Conservation (phyloP, 2,329 filamentous ascomycete species). For the Ophiocordyceps camponoti-saundersi region DNA sequence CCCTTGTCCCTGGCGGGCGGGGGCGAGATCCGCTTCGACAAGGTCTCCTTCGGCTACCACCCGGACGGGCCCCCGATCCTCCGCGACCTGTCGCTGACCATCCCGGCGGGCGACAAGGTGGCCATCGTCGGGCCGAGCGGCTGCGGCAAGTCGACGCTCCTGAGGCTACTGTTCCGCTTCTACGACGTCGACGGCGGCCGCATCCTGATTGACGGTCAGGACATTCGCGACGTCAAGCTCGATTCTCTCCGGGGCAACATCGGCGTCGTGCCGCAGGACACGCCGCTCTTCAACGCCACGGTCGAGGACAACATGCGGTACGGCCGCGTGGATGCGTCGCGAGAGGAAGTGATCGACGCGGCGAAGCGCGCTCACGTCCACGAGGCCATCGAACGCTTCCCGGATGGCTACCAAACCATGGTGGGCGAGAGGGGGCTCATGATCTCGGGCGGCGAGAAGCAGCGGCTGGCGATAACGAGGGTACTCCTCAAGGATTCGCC, state of each 20-base stretch:
- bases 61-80: conserved; percentile 65
- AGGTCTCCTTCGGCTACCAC: conserved; percentile 88
- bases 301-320: conserved; percentile 94
- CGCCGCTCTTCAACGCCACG: conserved; percentile 90
- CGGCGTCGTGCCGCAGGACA: conserved; percentile 93
- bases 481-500: conserved; percentile 80
- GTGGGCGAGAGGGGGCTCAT: conserved; percentile 92
- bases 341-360: conserved; percentile 57
- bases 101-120: conserved; percentile 90
- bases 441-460: conserved; percentile 92
- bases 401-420: conserved; percentile 77
- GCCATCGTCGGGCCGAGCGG: conserved; percentile 90
- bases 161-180: conserved; percentile 81
- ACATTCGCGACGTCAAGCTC: conserved; percentile 66
- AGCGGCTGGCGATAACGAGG: conserved; percentile 69
- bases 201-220: conserved; percentile 85
- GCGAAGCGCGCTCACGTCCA: conserved; percentile 74
- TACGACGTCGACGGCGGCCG: conserved; percentile 78
- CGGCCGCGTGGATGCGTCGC: conserved; percentile 60
- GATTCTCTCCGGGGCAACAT: conserved; percentile 74
- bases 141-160: conserved; percentile 87
- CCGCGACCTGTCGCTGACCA: conserved; percentile 67
- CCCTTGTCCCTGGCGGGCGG: conserved; percentile 55
- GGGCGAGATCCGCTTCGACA: conserved; percentile 85
- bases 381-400: conserved; percentile 62